Base-by-base conservation (phyloP, 768 basidiomycete genomes). In the Tulasnella sp. region DNA sequence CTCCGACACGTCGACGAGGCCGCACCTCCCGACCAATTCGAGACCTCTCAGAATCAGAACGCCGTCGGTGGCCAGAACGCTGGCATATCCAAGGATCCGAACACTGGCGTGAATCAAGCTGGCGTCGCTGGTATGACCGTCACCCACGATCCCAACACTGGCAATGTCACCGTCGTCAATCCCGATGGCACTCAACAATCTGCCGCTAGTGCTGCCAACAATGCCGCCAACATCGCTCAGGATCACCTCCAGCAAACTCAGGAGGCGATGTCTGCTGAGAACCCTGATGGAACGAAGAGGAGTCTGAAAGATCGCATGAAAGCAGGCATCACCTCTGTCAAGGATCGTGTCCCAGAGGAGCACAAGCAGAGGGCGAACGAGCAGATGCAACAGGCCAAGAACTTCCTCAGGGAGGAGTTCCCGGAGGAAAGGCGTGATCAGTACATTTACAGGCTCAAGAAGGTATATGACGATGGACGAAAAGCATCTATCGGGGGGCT, bases 391-490 rank as follows among this genome's bases (percentile, higher is more conserved):
- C 76, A 78, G 15, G 77, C 80, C 24, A 81, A 80, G 66, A 75
- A 82, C 30, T 86, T 88, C 70, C 65, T 96, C 53, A 71, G 73
- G 15, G 88, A 92, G 50, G 87, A 93, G 41, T 92, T 96, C 77
- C 92, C 93, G 0, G 76, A 85, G 65, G 92, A 92, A 70, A 76
- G 94, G 21, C 79, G 90, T 22, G 90, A 94, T 55, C 90, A 90
- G 67, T 96, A 92, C 71, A 87, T 98, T 67, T 94, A 85, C 75
- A 80, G 94, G 11, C 78, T 82, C 4, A 97, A 97, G 77, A 97
- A 96, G 81, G 87, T 84, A 22, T 29, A 29, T 34, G 49, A 29
- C 4, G 8, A 25, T 41, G 22, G 34, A 25, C 12, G 15, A 49
- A 29, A 49, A 8, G 22, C 24, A 29, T 1, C 46, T 1, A 21